Evolutionary conservation across 352 stramenopile genomes (phyloP), one percentile per base, ranked within the genome.

Genomic region (Pythium dissimile): DNA sequence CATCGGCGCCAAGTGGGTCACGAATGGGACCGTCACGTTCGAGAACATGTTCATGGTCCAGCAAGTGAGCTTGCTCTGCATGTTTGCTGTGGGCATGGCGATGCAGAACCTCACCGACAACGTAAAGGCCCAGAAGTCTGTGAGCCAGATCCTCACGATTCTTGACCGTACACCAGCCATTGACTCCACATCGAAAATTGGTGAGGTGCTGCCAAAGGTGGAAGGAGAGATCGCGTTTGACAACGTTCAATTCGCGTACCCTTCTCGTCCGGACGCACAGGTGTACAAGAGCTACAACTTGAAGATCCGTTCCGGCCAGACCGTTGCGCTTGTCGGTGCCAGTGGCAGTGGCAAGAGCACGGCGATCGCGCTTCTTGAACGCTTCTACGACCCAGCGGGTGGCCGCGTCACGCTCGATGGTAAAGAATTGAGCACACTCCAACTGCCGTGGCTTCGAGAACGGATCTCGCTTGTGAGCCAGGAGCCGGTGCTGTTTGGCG

Each of bases 271-370:
- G 6, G 54, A 84, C 0, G 62, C 72, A 4, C 55, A 58, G 9
- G 75, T 97, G 34, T 83, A 97, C 43, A 72, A 80, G 20, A 59
- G 69, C 41, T 74, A 97, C 44, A 79, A 71, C 44, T 56, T 97
- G 1, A 59, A 65, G 13, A 79, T 80, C 56, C 31, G 56, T 12
- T 72, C 75, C 21, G 83, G 88, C 12, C 20, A 62, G 10, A 85
- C 80, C 6, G 71, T 95, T 24, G 91, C 89, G 9, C 62, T 97
- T 8, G 83, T 96, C 28, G 91, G 91, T 3, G 58, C 72, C 24
- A 82, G 55, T 59, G 86, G 86, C 26, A 88, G 71, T 50, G 88
- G 88, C 38, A 96, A 96, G 64, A 79, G 50, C 46, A 94, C 80
- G 30, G 78, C 79, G 30, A 74, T 88, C 20, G 62, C 66, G 15